Percentiles rank a stretch among this genome's conserved stretches.
Conservation (phyloP, 768 basidiomycete species). For the Auriscalpium microsporum region DNA sequence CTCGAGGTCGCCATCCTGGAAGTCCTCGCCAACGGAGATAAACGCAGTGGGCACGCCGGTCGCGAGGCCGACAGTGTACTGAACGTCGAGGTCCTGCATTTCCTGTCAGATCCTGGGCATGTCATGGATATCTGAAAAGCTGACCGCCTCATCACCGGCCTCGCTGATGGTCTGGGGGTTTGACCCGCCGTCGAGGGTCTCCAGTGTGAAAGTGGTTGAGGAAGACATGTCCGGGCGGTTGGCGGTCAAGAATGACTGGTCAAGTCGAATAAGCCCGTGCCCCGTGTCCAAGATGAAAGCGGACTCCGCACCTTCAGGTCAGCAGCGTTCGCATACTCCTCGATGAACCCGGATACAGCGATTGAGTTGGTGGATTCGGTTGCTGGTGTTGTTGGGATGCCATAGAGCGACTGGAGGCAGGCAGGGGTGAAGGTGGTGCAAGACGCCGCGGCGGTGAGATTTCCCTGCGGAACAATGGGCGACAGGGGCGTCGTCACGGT, state of each 20-base stretch:
- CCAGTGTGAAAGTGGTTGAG: slow-evolving; percentile 7
- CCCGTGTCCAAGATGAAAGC: not conserved
- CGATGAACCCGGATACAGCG: slow-evolving; percentile 22
- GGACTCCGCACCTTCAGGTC: slow-evolving; percentile 18
- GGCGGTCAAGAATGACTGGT: not conserved
- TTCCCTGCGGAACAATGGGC: not conserved
- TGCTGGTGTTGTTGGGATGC: slow-evolving; percentile 25
- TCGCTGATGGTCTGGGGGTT: slow-evolving; percentile 8
- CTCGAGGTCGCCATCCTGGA: slow-evolving; percentile 7
- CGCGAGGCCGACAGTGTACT: slow-evolving; percentile 28
- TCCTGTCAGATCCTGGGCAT: not conserved
- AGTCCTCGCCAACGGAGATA: slow-evolving; percentile 17
- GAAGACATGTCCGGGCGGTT: not conserved
- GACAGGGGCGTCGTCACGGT: not conserved
- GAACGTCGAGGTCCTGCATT: slow-evolving; percentile 27
- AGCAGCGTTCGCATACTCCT: slow-evolving; percentile 21
- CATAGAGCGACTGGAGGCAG: slow-evolving; percentile 27
- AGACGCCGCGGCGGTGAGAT: not conserved
- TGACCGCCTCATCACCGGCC: not conserved
- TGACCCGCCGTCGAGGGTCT: slow-evolving; percentile 16
- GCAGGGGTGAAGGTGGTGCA: slow-evolving; percentile 19
- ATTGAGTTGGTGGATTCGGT: slow-evolving; percentile 18
- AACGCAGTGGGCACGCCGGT: slow-evolving; percentile 17
- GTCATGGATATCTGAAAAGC: no score
- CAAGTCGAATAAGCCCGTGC: not conserved